A percentile compares a stretch with the other conserved stretches of the same genome.
Evolutionary conservation across 2,329 filamentous ascomycete genomes (phyloP).

Genomic region (Colletotrichum spinosum): DNA sequence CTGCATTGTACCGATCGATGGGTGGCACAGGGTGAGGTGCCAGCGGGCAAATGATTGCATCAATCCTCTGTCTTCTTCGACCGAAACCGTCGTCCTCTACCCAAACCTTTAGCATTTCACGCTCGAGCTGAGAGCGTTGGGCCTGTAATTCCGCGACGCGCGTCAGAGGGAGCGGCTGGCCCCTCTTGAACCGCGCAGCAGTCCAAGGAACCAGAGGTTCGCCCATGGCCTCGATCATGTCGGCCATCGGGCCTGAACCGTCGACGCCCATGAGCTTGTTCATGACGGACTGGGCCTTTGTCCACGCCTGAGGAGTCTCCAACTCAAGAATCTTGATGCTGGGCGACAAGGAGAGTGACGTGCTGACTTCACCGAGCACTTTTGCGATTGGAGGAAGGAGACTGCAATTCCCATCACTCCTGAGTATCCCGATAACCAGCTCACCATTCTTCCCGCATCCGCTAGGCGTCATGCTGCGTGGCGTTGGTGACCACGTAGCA

Average conservation of each 20-base stretch:
- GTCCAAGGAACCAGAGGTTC: conserved; percentile 31
- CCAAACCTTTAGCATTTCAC: conserved; percentile 30
- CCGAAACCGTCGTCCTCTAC: conserved; percentile 18
- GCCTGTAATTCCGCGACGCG: conserved; percentile 23
- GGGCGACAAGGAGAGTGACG: neutral
- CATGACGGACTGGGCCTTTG: conserved; percentile 30
- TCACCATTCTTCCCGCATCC: conserved; percentile 23
- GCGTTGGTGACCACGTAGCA: conserved; percentile 4
- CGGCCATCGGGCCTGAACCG: conserved; percentile 7
- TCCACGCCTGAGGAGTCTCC: neutral
- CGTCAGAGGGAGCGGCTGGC: neutral
- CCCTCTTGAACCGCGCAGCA: conserved; percentile 19
- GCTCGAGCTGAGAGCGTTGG: conserved; percentile 19
- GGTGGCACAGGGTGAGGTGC: conserved; percentile 70
- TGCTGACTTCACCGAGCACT: conserved; percentile 24
- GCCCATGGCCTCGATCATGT: conserved; percentile 24
- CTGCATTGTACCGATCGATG: conserved; percentile 44
- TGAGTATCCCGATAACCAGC: conserved; percentile 25
- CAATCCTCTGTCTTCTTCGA: conserved; percentile 46
- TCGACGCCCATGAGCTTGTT: conserved; percentile 33
- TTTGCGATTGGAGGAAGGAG: conserved; percentile 24
- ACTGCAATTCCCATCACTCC: conserved; percentile 24
- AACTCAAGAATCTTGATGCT: conserved; percentile 7
- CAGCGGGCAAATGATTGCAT: conserved; percentile 68
- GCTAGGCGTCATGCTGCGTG: neutral